Evolutionary conservation across 495 filamentous ascomycete species (phyloP), one percentile per base, ranked within the genome.

Genomic region (Chaetomium fimeti): DNA sequence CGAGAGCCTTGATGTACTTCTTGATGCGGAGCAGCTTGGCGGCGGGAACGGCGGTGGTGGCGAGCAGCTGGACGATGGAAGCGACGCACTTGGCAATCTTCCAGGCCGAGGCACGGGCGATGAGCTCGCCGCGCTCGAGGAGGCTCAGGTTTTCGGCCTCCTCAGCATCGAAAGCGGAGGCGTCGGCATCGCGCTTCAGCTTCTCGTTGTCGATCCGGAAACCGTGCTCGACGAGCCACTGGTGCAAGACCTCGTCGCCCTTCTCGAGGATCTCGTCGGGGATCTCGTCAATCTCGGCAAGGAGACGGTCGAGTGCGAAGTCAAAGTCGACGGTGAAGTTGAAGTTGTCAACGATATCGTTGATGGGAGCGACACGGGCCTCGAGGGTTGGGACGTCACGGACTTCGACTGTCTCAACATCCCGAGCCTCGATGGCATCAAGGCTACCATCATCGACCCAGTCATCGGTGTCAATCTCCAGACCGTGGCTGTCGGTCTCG

Each of bases 21-120:
- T 71, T 71, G 60, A 71, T 68, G 18, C 60, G 29, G 29, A 71
- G 66, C 9, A 71, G 43, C 69, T 71, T 68, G 52, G 63, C 61
- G 5, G 66, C 69, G 8, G 66, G 66, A 2, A 71, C 48, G 0
- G 66, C 69, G 2, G 63, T 69, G 15, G 49, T 64, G 38, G 29
- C 65, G 0, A 69, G 45, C 2, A 67, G 54, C 57, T 69, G 42
- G 16, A 62, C 57, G 25, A 71, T 69, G 38, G 63, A 42, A 6
- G 58, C 63, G 12, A 63, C 61, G 45, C 65, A 67, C 45, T 69
- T 66, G 56, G 61, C 51, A 22, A 66, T 66, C 29, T 69, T 66
- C 59, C 60, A 63, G 27, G 51, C 20, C 13, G 66, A 66, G 3
- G 55, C 56, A 2, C 61, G 51, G 1, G 61, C 48, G 5, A 38